A percentile compares a stretch with the other conserved stretches of the same genome.
Evolutionary conservation across 78 protist genomes (phyloP).

Genomic region (Guillardia theta): DNA sequence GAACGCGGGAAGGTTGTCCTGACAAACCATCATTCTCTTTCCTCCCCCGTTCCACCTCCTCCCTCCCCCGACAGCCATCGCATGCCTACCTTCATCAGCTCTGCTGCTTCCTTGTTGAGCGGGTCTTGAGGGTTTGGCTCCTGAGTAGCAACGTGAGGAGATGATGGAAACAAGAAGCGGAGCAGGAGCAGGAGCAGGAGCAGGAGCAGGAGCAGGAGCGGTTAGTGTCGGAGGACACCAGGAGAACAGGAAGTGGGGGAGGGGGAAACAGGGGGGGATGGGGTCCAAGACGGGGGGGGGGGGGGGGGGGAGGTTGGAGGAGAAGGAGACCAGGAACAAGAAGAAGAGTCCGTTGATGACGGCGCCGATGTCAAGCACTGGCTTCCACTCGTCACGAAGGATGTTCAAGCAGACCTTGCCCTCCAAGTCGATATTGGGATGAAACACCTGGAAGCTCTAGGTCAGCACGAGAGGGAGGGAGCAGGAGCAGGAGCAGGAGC

Average conservation of each 20-base stretch:
- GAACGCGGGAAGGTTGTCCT: constrained; percentile 27
- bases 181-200: no score
- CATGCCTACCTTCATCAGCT: constrained; percentile 5
- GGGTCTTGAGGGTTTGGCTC: constrained; percentile 73
- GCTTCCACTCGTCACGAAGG: constrained; percentile 77
- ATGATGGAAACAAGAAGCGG: background rate
- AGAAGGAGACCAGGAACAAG: no score
- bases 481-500: no score
- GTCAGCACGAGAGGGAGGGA: no score
- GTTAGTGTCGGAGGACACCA: background rate
- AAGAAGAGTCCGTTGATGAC: constrained; percentile 65
- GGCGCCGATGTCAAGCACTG: constrained; percentile 64
- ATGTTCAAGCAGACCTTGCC: constrained; percentile 81
- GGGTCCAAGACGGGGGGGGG: no score
- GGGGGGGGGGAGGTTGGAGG: no score
- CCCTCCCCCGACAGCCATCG: background rate
- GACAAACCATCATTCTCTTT: background rate
- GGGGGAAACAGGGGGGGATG: no score
- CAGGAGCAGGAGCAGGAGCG: no score
- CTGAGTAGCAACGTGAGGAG: no score
- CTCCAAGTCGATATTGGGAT: constrained; percentile 44
- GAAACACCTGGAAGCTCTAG: background rate
- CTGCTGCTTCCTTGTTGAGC: constrained; percentile 55
- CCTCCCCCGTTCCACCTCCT: background rate
- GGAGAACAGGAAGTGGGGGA: no score